Base-by-base conservation (phyloP, 1,139 yeast species). In the Debaryomyces coudertii region DNA sequence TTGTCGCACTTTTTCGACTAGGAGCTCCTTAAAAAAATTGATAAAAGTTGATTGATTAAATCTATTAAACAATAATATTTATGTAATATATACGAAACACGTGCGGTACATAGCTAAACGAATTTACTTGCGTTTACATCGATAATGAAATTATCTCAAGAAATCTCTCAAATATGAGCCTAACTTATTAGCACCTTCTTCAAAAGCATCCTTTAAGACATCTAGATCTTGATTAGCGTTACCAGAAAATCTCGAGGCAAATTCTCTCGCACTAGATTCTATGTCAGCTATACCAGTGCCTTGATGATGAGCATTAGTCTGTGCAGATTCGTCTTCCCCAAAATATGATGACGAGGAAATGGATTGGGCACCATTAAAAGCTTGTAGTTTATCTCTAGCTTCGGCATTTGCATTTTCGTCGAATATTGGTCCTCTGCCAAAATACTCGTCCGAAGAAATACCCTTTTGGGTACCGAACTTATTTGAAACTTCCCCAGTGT, bases 311-410 rank as follows among this genome's bases (percentile, higher is more conserved):
- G 65, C 34, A 59, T 51, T 52, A 54, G 65, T 49, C 50, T 53
- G 69, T 62, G 51, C 56, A 41, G 75, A 74, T 56, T 85, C 86
- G 40, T 86, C 92, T 62, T 90, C 95, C 28, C 97, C 97, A 60
- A 90, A 95, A 70, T 93, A 95, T 7, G 95, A 84, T 35, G 93
- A 80, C 0, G 97, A 90, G 1, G 98, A 90, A 55, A 93, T 95
- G 4, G 96, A 80, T 41, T 87, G 86, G 2, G 99, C 96, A 43
- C 95, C 95, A 48, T 80, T 81, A 66, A 88, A 95, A 7, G 84
- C 72, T 64, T 86, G 90, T 50, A 93, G 74, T 57, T 95, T 90
- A 23, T 80, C 63, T 52, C 77, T 77, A 4, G 98, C 97, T 67
- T 90, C 97, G 38, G 76, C 77, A 50, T 86, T 87, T 36, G 90